Conservation (phyloP, 371 early-diverging fungal species). For the Rhizopus sp. region DNA sequence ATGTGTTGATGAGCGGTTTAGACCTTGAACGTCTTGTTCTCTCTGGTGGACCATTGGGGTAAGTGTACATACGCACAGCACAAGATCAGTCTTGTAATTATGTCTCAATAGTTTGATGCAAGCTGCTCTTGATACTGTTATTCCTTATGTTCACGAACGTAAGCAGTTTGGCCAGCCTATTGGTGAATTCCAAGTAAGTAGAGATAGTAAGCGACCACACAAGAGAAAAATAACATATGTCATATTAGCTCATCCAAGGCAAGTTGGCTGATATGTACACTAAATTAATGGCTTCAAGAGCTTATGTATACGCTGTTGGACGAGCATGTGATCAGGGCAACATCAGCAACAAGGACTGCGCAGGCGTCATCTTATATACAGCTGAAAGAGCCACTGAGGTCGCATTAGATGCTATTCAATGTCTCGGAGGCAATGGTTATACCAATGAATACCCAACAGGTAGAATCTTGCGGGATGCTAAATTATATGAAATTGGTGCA, state of each 20-base stretch:
- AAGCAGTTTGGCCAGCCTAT: slow-evolving; percentile 88
- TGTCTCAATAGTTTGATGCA: slow-evolving; percentile 78
- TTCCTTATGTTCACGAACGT: slow-evolving; percentile 89
- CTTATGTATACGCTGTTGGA: slow-evolving; percentile 93
- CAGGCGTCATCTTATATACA: slow-evolving; percentile 93
- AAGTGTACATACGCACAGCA: slow-evolving; percentile 11
- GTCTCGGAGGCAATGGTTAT: slow-evolving; percentile 95
- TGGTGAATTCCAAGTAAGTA: slow-evolving; percentile 83
- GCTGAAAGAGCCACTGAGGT: slow-evolving; percentile 97
- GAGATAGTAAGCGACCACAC: not conserved
- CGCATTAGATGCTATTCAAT: slow-evolving; percentile 95
- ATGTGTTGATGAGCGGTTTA: slow-evolving; percentile 95
- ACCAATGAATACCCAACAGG: slow-evolving; percentile 95
- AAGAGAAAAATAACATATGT: not conserved
- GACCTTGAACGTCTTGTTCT: slow-evolving; percentile 93
- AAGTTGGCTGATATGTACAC: slow-evolving; percentile 98
- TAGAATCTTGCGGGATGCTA: slow-evolving; percentile 94
- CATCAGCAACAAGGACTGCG: slow-evolving; percentile 90
- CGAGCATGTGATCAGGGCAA: slow-evolving; percentile 85
- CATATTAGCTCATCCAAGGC: slow-evolving; percentile 77
- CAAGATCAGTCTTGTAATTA: not conserved
- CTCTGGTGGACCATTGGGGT: slow-evolving; percentile 93
- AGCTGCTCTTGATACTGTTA: slow-evolving; percentile 77
- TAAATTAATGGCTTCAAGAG: slow-evolving; percentile 86
- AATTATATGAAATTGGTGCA: slow-evolving; percentile 98